phyloP scores from a whole-genome alignment of 768 basidiomycete genomes.

The Gelatoporia subvermispora region DNA sequence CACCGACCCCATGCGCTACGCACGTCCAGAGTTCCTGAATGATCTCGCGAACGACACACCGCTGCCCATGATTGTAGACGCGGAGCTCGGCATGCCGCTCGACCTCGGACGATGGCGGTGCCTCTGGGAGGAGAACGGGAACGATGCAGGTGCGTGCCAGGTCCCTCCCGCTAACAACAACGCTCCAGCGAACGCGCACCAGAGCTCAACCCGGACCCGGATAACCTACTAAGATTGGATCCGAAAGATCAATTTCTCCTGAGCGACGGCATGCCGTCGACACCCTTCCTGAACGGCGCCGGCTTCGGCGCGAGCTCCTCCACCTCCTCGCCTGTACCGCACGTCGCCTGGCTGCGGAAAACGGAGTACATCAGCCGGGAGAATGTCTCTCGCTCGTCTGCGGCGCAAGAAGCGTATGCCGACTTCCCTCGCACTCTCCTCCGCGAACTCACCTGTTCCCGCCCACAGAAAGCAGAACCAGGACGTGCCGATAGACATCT shows the following conservation, averaged over 20 bases:
- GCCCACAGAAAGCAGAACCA: constrained; percentile 41
- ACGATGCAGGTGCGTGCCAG: constrained; percentile 53
- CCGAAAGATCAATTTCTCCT: constrained; percentile 75
- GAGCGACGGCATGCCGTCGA: constrained; percentile 51
- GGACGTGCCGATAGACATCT: constrained; percentile 57
- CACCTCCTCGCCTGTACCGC: constrained; percentile 35
- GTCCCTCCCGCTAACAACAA: not conserved
- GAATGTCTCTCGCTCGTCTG: constrained; percentile 40
- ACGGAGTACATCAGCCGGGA: constrained; percentile 83
- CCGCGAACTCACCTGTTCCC: not conserved
- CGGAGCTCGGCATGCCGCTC: constrained; percentile 94
- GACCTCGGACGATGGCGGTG: constrained; percentile 81
- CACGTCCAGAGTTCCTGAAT: constrained; percentile 79
- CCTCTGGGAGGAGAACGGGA: constrained; percentile 76
- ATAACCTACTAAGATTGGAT: constrained; percentile 57
- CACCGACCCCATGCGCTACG: constrained; percentile 86
- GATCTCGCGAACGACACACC: constrained; percentile 76
- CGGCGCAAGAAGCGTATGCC: constrained; percentile 53
- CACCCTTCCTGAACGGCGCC: constrained; percentile 29
- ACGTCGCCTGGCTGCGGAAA: constrained; percentile 89
- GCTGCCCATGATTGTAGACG: constrained; percentile 94
- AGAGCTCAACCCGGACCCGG: constrained; percentile 65
- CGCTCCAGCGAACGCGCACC: not conserved
- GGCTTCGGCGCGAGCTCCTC: constrained; percentile 26
- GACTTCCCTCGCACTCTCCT: constrained; percentile 1